Base-by-base conservation (phyloP, 352 stramenopile species). In the Phytophthora melonis region DNA sequence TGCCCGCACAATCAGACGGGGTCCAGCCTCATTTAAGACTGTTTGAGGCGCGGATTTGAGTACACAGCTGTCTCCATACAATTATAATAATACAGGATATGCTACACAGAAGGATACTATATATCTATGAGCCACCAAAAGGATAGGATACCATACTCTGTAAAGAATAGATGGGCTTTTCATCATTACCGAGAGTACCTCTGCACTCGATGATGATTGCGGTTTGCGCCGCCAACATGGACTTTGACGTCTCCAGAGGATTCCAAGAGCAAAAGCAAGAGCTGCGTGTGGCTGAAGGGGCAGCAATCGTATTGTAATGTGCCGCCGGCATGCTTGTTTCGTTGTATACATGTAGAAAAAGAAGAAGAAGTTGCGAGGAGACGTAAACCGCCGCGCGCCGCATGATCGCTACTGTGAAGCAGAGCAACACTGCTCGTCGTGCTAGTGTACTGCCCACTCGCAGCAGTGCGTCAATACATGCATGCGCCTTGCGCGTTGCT, bases 1-100 rank as follows among this genome's bases (percentile, higher is more conserved):
- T 74, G 67, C 53, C 68, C 27, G 41, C 61, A 70, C 68, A 74
- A 74, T 59, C 16, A 21, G 47, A 70, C 62, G 41, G 59, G 45
- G 21, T 13, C n/a, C 34, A 59, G 16, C 56, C 41, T 53, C 52
- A 32, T 47, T 66, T 54, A 56, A 50, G 30, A 19, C 3, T 61
- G 25, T 10, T 21, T 63, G 57, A 63, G 34, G 57, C 13, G 39
- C 14, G 14, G 39, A 53, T 36, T 62, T 62, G n/a, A 23, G 32
- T 36, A 50, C 34, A 41, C 55, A 32, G 11, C 9, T 19, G 18
- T 2, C 39, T 45, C 5, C 16, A 45, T 9, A 13, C 18, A n/a
- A 16, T n/a, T 6, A 45, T 45, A 45, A 16, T 6, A 7, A 8
- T 16, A 30, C 5, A 36, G 34, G 56, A 34, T 19, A 53, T 25